Evolutionary conservation across 2,329 filamentous ascomycete genomes (phyloP).

Genomic region (Grosmannia huntii): DNA sequence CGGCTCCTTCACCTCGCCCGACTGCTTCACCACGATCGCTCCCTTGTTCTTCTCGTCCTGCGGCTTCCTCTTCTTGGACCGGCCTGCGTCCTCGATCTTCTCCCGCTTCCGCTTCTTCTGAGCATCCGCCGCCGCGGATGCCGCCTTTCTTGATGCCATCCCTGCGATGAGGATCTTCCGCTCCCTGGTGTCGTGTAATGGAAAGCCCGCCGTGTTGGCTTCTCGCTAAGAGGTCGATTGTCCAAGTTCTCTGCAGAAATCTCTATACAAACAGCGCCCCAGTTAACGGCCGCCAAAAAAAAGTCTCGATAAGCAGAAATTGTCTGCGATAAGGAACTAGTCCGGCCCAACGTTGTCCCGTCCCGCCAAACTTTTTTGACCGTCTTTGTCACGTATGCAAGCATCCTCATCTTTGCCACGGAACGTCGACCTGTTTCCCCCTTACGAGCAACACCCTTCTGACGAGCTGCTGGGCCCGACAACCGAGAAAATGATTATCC

Average conservation of each 20-base stretch:
- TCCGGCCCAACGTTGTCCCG: slow-evolving; percentile 9
- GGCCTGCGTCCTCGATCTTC: slow-evolving; percentile 16
- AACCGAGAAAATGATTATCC: slow-evolving; percentile 69
- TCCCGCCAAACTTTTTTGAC: slow-evolving; percentile 7
- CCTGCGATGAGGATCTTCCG: neutral
- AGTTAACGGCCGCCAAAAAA: neutral
- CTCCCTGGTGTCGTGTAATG: neutral
- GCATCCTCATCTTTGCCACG: neutral
- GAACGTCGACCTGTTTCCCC: neutral
- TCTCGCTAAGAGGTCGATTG: neutral
- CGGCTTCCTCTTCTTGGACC: slow-evolving; percentile 10
- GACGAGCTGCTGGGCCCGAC: neutral
- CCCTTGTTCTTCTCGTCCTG: neutral
- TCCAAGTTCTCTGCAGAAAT: neutral
- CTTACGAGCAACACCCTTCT: neutral
- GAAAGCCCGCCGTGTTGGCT: neutral
- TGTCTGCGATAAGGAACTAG: slow-evolving; percentile 9
- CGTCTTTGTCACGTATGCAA: neutral
- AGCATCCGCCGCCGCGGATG: slow-evolving; percentile 15
- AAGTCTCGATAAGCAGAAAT: slow-evolving; percentile 8
- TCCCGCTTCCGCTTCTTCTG: slow-evolving; percentile 21
- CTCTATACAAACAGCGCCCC: neutral
- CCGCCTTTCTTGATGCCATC: slow-evolving; percentile 14
- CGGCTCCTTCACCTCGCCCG: neutral
- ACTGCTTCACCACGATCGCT: neutral